Evolutionary conservation across 305 asterid species (phyloP), one percentile per base, ranked within the genome.

Genomic region (Rubia occidens): DNA sequence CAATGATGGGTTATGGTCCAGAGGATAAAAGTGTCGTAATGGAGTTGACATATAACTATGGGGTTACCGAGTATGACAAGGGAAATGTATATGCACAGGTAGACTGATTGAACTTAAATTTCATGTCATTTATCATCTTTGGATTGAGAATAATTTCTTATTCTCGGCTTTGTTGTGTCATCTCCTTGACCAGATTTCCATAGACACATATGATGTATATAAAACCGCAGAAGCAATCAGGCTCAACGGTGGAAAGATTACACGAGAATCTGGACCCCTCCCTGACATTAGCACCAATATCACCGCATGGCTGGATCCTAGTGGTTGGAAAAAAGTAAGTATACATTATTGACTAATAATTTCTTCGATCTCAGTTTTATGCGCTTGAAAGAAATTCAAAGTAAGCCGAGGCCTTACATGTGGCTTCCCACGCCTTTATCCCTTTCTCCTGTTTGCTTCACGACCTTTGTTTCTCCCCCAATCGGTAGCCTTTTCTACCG

Each of bases 61-160:
- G 97, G 8, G 95, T 94, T 66, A 83, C 91, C 11, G 89, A 89
- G 76, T 94, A 94, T 72, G 93, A 84, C 70, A 91, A 91, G 76
- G 99, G 99, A 83, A 91, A 91, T 77, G 97, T 87, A 51, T 94
- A 94, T 66, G 99, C 97, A 61, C 99, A 91, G 99, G 97, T 89
- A 80, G 60, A 58, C 20, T 60, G 39, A 44, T 61, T 68, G 44
- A 54, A 56, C 51, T 72, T 18, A 40, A 15, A 15, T 37, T 20
- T 17, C 8, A 5, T 32, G 43, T 53, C 15, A 54, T 55, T 49
- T 63, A 11, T 39, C 37, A 11, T 21, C 20, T 29, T 5, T 2
- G 8, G 67, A 24, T 40, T 21, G 39, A 9, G 24, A 43, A 8
- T 15, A 24, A 54, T 13, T 18, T 64, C 37, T 42, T 18, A 20